Evolutionary conservation across 306 rosid genomes (phyloP).

Genomic region (Mimosa bimucronata): DNA sequence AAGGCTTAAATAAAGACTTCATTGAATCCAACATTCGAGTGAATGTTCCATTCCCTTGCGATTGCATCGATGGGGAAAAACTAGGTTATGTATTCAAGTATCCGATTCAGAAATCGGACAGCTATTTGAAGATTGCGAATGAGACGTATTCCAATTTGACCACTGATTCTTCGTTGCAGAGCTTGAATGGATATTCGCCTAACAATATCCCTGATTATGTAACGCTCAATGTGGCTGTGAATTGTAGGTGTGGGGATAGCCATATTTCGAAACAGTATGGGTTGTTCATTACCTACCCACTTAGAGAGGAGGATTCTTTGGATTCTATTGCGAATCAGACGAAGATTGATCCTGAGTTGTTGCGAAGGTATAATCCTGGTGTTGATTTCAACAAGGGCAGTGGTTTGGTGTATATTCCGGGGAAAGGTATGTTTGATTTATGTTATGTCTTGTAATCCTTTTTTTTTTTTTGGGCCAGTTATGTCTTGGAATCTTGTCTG

Average conservation of each 20-base stretch:
- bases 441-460: background rate
- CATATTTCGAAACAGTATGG: no score
- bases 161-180: conserved; percentile 47
- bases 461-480: no score
- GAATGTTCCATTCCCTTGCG: no score
- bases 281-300: conserved; percentile 64
- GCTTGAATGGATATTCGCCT: conserved; percentile 37
- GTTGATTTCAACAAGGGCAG: conserved; percentile 60
- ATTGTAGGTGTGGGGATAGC: no score
- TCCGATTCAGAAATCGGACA: conserved; percentile 15
- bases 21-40: no score
- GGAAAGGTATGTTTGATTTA: conserved; percentile 61
- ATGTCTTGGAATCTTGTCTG: background rate
- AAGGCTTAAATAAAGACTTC: no score
- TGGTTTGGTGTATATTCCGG: conserved; percentile 67
- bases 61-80: no score
- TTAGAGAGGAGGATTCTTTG: conserved; percentile 52
- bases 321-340: conserved; percentile 36
- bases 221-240: conserved; percentile 51
- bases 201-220: conserved; percentile 36
- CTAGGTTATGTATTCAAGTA: conserved; percentile 37
- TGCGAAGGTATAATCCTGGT: conserved; percentile 56
- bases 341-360: conserved; percentile 29
- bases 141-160: conserved; percentile 62
- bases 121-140: conserved; percentile 69